Percentiles rank a stretch among this genome's conserved stretches.
Evolutionary conservation across 2,329 filamentous ascomycete genomes (phyloP).

Genomic region (Setomelanomma holmii): DNA sequence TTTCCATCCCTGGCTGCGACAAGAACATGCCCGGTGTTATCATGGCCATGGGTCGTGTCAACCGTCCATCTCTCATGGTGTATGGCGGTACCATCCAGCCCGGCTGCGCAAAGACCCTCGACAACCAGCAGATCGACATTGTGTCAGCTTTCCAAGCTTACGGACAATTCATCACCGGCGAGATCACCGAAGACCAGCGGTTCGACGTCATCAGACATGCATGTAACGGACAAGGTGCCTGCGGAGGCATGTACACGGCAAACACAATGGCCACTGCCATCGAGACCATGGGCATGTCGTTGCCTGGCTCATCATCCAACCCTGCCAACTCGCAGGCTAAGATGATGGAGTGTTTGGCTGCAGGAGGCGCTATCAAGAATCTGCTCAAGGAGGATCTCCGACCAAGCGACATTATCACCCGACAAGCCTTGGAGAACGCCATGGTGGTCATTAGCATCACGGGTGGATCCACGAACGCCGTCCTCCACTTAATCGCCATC

Average conservation of each 20-base stretch:
- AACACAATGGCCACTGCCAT: slow-evolving; percentile 67
- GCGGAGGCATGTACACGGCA: slow-evolving; percentile 92
- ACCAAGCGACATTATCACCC: slow-evolving; percentile 58
- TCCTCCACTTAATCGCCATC: slow-evolving; percentile 60
- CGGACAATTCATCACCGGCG: slow-evolving; percentile 71
- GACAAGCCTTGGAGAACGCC: slow-evolving; percentile 58
- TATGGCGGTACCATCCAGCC: slow-evolving; percentile 92
- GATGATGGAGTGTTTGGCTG: slow-evolving; percentile 58
- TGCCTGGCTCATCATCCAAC: slow-evolving; percentile 60
- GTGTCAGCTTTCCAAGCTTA: slow-evolving; percentile 84
- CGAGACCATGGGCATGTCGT: slow-evolving; percentile 59
- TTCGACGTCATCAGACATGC: slow-evolving; percentile 85
- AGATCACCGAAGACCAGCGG: slow-evolving; percentile 81
- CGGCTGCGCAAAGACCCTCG: slow-evolving; percentile 79
- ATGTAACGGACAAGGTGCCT: slow-evolving; percentile 80
- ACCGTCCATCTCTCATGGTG: slow-evolving; percentile 92
- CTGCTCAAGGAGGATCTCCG: slow-evolving; percentile 59
- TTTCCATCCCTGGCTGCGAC: slow-evolving; percentile 91
- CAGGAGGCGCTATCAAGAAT: slow-evolving; percentile 59
- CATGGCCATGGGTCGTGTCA: slow-evolving; percentile 90
- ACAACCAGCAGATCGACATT: slow-evolving; percentile 81
- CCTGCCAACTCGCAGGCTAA: slow-evolving; percentile 60
- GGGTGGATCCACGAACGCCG: slow-evolving; percentile 60
- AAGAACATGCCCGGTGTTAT: slow-evolving; percentile 97
- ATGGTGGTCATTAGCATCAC: slow-evolving; percentile 60